A percentile compares a stretch with the other conserved stretches of the same genome.
phyloP scores from a whole-genome alignment of 441 rosid genomes.

The Erysimum pusillum region DNA sequence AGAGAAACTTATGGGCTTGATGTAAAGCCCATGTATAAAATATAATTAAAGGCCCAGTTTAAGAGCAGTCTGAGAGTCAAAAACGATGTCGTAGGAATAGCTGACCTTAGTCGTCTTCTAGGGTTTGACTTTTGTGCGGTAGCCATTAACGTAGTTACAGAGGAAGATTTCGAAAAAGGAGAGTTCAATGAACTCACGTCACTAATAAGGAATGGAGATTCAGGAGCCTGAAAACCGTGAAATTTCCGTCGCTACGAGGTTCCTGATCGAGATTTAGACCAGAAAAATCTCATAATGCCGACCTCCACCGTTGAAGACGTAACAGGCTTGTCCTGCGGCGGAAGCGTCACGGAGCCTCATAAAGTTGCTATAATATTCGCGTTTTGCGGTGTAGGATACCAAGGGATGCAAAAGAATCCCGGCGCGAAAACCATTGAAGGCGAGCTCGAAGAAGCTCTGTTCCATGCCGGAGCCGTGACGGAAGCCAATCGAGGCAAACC shows the following conservation, averaged over 20 bases:
- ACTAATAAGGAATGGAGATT: conserved; percentile 46
- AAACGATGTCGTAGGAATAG: neutral
- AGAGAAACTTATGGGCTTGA: neutral
- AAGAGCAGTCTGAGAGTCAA: neutral
- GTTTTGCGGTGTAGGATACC: conserved; percentile 93
- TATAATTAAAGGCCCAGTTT: neutral
- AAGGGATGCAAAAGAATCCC: conserved; percentile 94
- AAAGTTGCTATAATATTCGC: conserved; percentile 87
- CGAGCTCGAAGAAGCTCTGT: conserved; percentile 91
- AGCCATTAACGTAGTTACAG: conserved; percentile 23
- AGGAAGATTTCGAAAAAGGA: conserved; percentile 18
- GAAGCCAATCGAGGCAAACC: conserved; percentile 72
- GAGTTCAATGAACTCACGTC: neutral
- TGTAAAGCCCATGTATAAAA: neutral
- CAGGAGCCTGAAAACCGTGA: conserved; percentile 24
- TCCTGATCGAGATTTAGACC: conserved; percentile 50
- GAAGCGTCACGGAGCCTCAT: conserved; percentile 9
- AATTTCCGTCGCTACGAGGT: conserved; percentile 41
- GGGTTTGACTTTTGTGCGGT: conserved; percentile 30
- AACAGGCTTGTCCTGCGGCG: conserved; percentile 24
- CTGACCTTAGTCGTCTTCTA: conserved; percentile 20
- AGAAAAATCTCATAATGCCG: conserved; percentile 64
- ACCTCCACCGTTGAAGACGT: conserved; percentile 50
- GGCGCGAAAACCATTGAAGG: conserved; percentile 97
- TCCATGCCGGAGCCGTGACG: conserved; percentile 73